Evolutionary conservation across 345 rosid species (phyloP), one percentile per base, ranked within the genome.

Genomic region (Litchi chinensis): DNA sequence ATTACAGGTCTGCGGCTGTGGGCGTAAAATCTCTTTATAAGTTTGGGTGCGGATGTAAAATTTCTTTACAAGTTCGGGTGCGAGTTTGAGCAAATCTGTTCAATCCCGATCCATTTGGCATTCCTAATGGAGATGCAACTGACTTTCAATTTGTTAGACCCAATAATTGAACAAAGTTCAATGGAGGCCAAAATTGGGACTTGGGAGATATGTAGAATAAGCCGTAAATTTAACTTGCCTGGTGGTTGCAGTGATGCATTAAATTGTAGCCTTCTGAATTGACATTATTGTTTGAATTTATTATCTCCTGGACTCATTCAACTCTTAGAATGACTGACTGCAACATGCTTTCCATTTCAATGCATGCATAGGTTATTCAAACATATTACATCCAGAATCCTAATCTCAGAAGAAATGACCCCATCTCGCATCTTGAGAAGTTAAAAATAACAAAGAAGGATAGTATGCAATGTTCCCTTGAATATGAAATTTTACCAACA

Each of bases 211-310:
- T 50, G 12, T 26, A 7, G 7, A 8, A 19, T 68, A 13, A 22
- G 10, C 19, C 28, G 21, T 26, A 26, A 16, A 16, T 26, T 70
- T 70, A 12, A 26, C 43, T 70, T 70, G 74, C 41, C 2, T 70
- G 56, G 19, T 50, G 56, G 5, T 12, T 15, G 56, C 19, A 15
- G 19, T 50, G 16, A 13, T 50, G 56, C 6, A 4, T 50, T 50
- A 5, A 16, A 60, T 6, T 60, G 16, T 60, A 6, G 28, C 39
- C 63, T 54, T 68, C 72, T 48, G 39, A 43, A 18, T 39, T 11
- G 77, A 59, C 52, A 32, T 74, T 62, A n/a, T n/a, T 21, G 68
- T 41, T 60, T 46, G 52, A 56, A 6, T 72, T 40, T 37, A 39
- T 67, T 63, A 71, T 10, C 57, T 54, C 21, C 28, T 62, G 48